Percentiles rank a stretch among this genome's conserved stretches.
These are phyloP conservation scores for Gossypium lobatum DNA, from an alignment of 441 rosid species.

Conservation along the genomic window DNA sequence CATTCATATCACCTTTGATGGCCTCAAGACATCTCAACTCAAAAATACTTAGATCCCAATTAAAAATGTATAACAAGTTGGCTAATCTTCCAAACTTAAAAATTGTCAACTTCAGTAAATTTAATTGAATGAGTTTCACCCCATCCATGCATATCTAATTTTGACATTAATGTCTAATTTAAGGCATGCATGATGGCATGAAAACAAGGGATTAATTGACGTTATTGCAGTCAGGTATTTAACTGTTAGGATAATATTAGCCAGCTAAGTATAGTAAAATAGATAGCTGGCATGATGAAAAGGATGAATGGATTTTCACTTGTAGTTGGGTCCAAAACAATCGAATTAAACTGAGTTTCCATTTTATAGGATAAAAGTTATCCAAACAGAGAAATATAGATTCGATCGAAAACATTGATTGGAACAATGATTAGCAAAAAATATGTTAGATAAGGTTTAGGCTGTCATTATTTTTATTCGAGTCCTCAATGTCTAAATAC, in stretches of 20 bases:
- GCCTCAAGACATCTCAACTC: not conserved
- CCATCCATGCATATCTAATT: not conserved
- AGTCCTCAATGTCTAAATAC: not conserved
- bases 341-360: not conserved
- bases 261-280: not conserved
- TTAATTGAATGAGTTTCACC: no score
- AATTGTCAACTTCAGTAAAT: not conserved
- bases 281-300: not conserved
- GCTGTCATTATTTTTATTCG: not conserved
- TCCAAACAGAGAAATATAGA: not conserved
- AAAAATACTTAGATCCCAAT: not conserved
- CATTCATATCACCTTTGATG: no score
- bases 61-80: not conserved
- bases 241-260: not conserved
- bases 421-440: slow-evolving; percentile 5
- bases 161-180: not conserved
- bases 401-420: not conserved
- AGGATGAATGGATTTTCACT: not conserved
- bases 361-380: not conserved
- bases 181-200: not conserved
- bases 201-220: not conserved
- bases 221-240: not conserved
- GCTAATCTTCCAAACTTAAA: not conserved
- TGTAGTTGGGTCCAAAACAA: not conserved
- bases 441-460: not conserved